A percentile compares a stretch with the other conserved stretches of the same genome.
Conservation (phyloP, 768 basidiomycete species). For the Russula dissimulans region DNA sequence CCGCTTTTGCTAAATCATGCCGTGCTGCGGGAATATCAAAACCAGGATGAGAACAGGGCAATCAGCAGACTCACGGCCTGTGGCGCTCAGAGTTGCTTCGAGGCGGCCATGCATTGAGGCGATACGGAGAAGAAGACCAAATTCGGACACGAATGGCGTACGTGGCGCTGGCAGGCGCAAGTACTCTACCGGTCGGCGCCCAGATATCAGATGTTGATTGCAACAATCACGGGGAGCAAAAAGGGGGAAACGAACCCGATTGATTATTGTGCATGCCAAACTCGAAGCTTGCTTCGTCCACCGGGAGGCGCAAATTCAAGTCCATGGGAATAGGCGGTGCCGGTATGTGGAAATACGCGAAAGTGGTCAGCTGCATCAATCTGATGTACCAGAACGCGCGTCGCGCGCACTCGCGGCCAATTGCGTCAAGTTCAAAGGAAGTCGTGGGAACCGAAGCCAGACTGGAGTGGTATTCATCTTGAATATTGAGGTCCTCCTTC, state of each 20-base stretch:
- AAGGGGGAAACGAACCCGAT: conserved; percentile 10
- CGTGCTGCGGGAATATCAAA: neutral
- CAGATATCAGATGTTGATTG: neutral
- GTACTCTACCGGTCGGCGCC: conserved; percentile 42
- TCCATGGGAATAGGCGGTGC: conserved; percentile 34
- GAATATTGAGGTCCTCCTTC: conserved; percentile 56
- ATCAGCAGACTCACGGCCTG: conserved; percentile 34
- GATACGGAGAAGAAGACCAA: conserved; percentile 67
- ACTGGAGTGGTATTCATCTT: conserved; percentile 51
- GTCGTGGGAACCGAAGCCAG: conserved; percentile 50
- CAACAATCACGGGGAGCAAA: neutral
- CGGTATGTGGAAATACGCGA: conserved; percentile 32
- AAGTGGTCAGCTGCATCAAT: conserved; percentile 43
- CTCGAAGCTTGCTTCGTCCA: conserved; percentile 76
- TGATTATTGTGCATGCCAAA: conserved; percentile 27
- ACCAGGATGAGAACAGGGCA: neutral
- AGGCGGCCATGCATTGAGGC: conserved; percentile 54
- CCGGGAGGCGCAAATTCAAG: conserved; percentile 58
- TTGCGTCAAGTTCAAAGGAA: conserved; percentile 49
- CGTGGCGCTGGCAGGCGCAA: conserved; percentile 53
- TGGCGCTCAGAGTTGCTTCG: conserved; percentile 39
- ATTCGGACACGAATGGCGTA: conserved; percentile 58
- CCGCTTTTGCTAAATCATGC: conserved; percentile 1
- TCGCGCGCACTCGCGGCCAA: conserved; percentile 71
- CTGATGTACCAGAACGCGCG: conserved; percentile 76